Base-by-base conservation (phyloP, 257 asterid species). In the Lavandula angustifolia region DNA sequence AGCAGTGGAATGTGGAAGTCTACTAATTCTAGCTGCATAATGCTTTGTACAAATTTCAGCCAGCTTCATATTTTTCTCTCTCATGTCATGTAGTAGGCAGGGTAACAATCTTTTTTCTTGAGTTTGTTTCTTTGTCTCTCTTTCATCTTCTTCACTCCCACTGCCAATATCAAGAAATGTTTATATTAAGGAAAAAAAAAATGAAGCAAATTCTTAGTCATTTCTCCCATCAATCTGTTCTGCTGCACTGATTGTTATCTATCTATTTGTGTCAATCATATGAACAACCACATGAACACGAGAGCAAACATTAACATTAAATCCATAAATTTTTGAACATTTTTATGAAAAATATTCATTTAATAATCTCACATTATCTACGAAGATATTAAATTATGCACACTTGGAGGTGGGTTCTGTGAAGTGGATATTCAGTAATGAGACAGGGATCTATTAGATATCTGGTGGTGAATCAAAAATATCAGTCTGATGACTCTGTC, bases 1-100 rank as follows among this genome's bases (percentile, higher is more conserved):
- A 80, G 74, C 95, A 87, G 77, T 92, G 98, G 98, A 92, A 92
- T 63, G 98, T 92, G 78, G 98, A 92, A 85, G 98, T 92, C 56
- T 92, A 92, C 88, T 92, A 69, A 75, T 69, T 69, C 54, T 62
- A 67, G 64, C 53, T 63, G 59, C 54, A 37, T 69, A 10, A 33
- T 44, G 60, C 60, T 71, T 63, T 87, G 84, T 80, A 81, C 81
- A 85, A 79, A 74, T 84, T 65, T 72, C 74, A 64, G 56, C 67
- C 27, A 63, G 51, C 7, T 6, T 22, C 27, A 22, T 46, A 61
- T 59, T 73, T 32, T 69, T 49, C 49, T 49, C 69, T 69, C 59
- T 64, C 50, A 68, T 80, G 12, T 33, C 42, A 54, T 54, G 18
- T n/a, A 54, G 81, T 84, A 79, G 82, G 81, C 80, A 78, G 61